phyloP scores from a whole-genome alignment of 1,139 yeast genomes.

The Candida sanyaensis region DNA sequence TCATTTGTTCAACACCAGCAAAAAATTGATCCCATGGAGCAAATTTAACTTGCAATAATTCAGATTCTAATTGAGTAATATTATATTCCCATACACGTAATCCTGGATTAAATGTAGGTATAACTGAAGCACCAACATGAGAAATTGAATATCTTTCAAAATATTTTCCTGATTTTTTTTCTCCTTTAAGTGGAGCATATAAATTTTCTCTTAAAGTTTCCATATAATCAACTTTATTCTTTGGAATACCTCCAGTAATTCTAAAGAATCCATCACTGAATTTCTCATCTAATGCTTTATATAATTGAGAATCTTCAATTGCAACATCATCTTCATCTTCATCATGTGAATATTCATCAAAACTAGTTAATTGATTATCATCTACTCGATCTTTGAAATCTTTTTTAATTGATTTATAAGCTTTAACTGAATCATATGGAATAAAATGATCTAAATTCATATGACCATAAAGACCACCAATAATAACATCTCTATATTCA shows the following conservation, averaged over 20 bases:
- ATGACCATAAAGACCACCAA: constrained; percentile 85
- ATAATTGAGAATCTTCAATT: constrained; percentile 20
- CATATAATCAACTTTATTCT: constrained; percentile 63
- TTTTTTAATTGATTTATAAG: constrained; percentile 53
- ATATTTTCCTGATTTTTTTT: constrained; percentile 42
- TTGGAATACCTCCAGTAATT: constrained; percentile 62
- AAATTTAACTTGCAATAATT: constrained; percentile 17
- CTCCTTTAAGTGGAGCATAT: constrained; percentile 51
- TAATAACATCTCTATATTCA: constrained; percentile 77
- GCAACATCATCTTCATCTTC: constrained; percentile 17
- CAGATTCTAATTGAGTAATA: constrained; percentile 49
- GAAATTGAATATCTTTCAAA: constrained; percentile 69
- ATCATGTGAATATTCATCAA: not conserved
- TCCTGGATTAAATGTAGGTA: constrained; percentile 86
- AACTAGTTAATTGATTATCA: not conserved
- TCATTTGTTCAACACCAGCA: constrained; percentile 39
- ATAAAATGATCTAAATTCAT: constrained; percentile 88
- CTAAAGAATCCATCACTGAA: constrained; percentile 23
- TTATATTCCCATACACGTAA: constrained; percentile 86
- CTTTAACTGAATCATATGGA: constrained; percentile 70
- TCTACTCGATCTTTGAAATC: constrained; percentile 13
- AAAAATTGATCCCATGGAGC: constrained; percentile 61
- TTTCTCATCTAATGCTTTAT: constrained; percentile 15
- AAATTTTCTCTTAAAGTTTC: constrained; percentile 51
- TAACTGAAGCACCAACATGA: constrained; percentile 72